These are phyloP conservation scores for Flaveria floridana DNA, from an alignment of 140 eudicot species.

Conservation along the genomic window DNA sequence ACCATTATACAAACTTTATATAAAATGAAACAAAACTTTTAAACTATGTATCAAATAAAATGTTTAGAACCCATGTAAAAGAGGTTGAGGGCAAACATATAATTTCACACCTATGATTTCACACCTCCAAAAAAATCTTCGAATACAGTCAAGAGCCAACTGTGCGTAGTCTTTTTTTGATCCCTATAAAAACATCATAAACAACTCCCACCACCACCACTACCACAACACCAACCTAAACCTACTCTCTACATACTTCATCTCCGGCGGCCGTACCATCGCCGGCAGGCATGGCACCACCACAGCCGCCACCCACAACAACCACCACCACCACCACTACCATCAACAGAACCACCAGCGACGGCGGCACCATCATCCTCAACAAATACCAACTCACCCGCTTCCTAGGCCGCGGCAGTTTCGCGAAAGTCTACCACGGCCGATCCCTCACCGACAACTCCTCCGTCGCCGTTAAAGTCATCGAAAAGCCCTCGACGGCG, in stretches of 20 bases:
- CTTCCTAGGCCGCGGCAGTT: slow-evolving; percentile 61
- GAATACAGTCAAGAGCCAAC: slow-evolving; percentile 26
- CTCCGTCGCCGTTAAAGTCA: slow-evolving; percentile 52
- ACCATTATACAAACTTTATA: not conserved
- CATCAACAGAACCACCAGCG: slow-evolving; percentile 42
- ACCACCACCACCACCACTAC: not conserved
- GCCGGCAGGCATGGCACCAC: slow-evolving; percentile 34
- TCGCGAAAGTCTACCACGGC: slow-evolving; percentile 70
- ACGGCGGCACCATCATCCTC: slow-evolving; percentile 49
- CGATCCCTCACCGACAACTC: slow-evolving; percentile 38
- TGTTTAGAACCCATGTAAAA: not conserved
- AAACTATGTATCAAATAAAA: not conserved
- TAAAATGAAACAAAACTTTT: not conserved
- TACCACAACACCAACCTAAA: not conserved
- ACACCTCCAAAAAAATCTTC: slow-evolving; percentile 26
- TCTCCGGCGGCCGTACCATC: slow-evolving; percentile 19
- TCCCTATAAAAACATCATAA: slow-evolving; percentile 31
- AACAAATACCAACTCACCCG: slow-evolving; percentile 59
- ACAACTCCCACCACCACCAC: slow-evolving; percentile 20
- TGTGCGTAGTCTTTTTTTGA: not conserved
- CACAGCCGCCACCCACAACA: slow-evolving; percentile 23
- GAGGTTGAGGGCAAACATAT: not conserved
- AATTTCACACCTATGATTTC: slow-evolving; percentile 3
- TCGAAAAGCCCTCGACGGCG: slow-evolving; percentile 39
- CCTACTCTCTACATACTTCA: slow-evolving; percentile 15